phyloP scores from a whole-genome alignment of 768 basidiomycete genomes.

The Astraeus odoratus region DNA sequence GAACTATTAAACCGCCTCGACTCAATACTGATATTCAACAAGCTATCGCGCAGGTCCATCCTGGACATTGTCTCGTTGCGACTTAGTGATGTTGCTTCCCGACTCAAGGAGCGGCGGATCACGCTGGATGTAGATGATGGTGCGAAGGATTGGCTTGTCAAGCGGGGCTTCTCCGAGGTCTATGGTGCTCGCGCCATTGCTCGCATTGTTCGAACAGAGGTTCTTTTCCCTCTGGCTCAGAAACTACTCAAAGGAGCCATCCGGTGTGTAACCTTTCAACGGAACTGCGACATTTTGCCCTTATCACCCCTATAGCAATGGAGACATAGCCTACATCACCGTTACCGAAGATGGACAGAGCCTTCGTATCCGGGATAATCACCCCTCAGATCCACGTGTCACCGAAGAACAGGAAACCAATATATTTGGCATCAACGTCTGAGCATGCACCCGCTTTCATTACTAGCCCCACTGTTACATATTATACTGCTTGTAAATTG shows the following conservation, averaged over 20 bases:
- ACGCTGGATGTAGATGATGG: conserved; percentile 58
- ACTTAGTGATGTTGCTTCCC: conserved; percentile 61
- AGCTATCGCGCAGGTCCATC: conserved; percentile 67
- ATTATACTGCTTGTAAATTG: too few relatives aligned
- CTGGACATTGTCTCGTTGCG: conserved; percentile 74
- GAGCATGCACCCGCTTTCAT: neutral
- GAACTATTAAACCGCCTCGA: conserved; percentile 89
- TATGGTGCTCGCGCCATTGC: conserved; percentile 89
- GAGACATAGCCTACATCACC: conserved; percentile 56
- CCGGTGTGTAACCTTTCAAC: conserved; percentile 35
- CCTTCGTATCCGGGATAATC: conserved; percentile 59
- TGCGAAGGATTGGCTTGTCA: conserved; percentile 63
- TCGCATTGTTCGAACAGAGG: conserved; percentile 74
- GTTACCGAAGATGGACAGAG: conserved; percentile 34
- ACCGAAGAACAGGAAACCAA: neutral
- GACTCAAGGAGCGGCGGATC: conserved; percentile 62
- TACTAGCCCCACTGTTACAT: neutral
- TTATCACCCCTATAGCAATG: conserved; percentile 35
- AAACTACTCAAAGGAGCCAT: conserved; percentile 76
- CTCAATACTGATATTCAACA: conserved; percentile 86
- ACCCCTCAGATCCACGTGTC: conserved; percentile 37
- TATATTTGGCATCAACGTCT: too few relatives aligned
- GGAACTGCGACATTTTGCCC: neutral
- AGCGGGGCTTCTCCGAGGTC: conserved; percentile 73
- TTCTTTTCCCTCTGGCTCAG: conserved; percentile 77